Base-by-base conservation (phyloP, 305 asterid species). In the Fraxinus velutina region DNA sequence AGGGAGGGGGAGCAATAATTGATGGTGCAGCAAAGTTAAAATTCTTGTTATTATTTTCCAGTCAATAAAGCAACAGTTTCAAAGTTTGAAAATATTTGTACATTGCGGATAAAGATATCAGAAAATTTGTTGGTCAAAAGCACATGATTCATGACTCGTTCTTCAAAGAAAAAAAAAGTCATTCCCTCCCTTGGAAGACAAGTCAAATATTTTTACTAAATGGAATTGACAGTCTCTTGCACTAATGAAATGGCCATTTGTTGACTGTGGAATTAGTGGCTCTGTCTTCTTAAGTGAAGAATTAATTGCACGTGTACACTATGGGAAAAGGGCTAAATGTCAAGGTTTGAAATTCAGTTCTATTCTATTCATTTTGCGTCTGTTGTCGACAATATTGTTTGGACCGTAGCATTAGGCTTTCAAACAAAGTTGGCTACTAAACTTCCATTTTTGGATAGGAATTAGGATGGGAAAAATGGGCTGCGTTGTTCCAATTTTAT, bases 301-400 rank as follows among this genome's bases (percentile, higher is more conserved):
- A 60, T 60, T 64, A 8, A 64, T 7, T 10, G 37, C 73, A 66
- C 36, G 73, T 27, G 73, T 8, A 66, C 62, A 57, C 19, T 57
- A 57, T 57, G 22, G 13, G 30, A 57, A 57, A 57, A 2, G 29
- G 30, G 29, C 13, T 17, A 66, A 66, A 64, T 64, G 73, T 84
- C 84, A 77, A 4, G 39, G 76, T 15, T 13, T 72, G 17, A 62
- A 36, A 80, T 32, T 77, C 83, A 73, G 78, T 81, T 81, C 81
- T 21, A 27, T 81, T 81, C 81, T 21, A 27, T 66, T 66, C 17
- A 10, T 66, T 66, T 64, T 22, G 34, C 73, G 34, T 22, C 72
- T 2, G 10, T 10, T 7, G 5, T 64, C 27, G 9, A 19, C 73
- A 66, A 24, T 15, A 27, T 66, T 4, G 36, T 10, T 66, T 10